Conservation (phyloP, 257 asterid species). For the Linderniella brevidens region DNA sequence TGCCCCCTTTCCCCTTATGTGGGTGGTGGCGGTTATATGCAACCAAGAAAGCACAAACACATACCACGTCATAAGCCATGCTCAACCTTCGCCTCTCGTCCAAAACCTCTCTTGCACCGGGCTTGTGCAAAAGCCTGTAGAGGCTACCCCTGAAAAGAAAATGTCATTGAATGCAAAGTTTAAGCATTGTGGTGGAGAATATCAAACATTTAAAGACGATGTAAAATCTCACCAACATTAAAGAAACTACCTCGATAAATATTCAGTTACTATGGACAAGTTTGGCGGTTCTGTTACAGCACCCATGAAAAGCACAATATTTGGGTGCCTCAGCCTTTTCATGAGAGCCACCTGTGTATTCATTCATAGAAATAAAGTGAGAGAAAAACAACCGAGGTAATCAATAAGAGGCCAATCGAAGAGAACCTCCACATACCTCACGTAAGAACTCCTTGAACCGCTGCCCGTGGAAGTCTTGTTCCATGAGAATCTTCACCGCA, state of each 20-base stretch:
- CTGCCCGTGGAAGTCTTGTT: slow-evolving; percentile 72
- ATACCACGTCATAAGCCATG: slow-evolving; percentile 94
- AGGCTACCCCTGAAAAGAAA: slow-evolving; percentile 66
- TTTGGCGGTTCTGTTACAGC: slow-evolving; percentile 87
- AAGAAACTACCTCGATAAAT: slow-evolving; percentile 52
- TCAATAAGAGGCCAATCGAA: slow-evolving; percentile 9
- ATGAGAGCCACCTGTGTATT: slow-evolving; percentile 60
- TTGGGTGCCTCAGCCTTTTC: slow-evolving; percentile 92
- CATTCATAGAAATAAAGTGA: slow-evolving; percentile 14
- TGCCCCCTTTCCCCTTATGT: too few species aligned
- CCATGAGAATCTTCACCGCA: slow-evolving; percentile 97
- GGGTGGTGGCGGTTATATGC: too few species aligned
- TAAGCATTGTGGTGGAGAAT: neutral
- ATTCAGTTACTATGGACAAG: slow-evolving; percentile 88
- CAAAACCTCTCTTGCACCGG: slow-evolving; percentile 63
- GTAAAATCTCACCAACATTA: too few species aligned
- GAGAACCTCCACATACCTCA: slow-evolving; percentile 35
- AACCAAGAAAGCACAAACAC: neutral
- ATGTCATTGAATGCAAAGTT: slow-evolving; percentile 6
- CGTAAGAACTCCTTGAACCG: slow-evolving; percentile 56
- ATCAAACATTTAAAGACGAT: neutral
- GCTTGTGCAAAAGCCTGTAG: slow-evolving; percentile 69
- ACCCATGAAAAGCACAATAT: slow-evolving; percentile 96
- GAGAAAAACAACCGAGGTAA: slow-evolving; percentile 11
- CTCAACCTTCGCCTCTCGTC: slow-evolving; percentile 78